Conservation (phyloP, 2,329 filamentous ascomycete species). For the Colletotrichum sp. region DNA sequence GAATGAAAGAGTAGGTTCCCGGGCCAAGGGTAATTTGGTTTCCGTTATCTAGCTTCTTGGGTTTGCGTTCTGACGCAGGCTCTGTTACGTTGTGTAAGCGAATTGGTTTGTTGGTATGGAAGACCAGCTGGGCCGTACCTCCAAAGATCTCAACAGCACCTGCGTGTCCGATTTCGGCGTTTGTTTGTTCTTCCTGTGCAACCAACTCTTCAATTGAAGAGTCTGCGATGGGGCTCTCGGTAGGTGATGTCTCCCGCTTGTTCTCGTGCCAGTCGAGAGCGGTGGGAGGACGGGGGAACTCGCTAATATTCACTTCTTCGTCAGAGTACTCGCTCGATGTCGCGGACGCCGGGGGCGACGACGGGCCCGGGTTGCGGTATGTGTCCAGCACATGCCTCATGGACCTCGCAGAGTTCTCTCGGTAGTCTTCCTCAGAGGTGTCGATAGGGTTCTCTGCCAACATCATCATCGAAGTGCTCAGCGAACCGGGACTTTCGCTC, state of each 20-base stretch:
- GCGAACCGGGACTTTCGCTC: neutral
- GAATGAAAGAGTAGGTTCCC: neutral
- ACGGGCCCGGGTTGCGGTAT: neutral
- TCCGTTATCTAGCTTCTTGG: neutral
- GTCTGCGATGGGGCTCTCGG: neutral
- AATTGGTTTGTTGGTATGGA: neutral
- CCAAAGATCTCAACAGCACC: neutral
- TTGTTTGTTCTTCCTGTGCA: neutral
- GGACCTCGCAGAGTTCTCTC: neutral
- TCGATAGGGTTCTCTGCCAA: neutral
- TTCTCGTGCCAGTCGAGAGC: neutral
- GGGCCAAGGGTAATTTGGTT: neutral
- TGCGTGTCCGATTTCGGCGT: neutral
- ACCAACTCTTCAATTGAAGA: neutral
- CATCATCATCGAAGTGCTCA: neutral
- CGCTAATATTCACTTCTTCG: neutral
- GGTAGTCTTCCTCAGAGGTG: neutral
- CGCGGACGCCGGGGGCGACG: neutral
- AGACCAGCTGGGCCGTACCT: neutral
- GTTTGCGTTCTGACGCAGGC: neutral
- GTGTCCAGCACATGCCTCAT: neutral
- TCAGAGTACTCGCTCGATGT: neutral
- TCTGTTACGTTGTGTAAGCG: neutral
- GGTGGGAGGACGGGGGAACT: neutral
- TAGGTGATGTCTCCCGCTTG: neutral